These are phyloP conservation scores for Celoporthe dispersa DNA, from an alignment of 2,329 filamentous ascomycete genomes.

Conservation along the genomic window DNA sequence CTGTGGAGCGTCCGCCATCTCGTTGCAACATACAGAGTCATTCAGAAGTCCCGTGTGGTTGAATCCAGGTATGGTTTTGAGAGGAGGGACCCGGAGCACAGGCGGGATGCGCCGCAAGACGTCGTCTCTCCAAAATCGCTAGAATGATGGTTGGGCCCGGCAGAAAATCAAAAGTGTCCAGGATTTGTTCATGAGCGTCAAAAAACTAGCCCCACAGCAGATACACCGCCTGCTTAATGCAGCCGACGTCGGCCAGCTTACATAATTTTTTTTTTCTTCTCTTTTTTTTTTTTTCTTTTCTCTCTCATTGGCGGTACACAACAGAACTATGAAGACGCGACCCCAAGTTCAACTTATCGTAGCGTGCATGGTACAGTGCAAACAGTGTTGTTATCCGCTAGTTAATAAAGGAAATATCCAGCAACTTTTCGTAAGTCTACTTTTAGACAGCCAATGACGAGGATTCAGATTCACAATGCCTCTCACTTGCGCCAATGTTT, in stretches of 20 bases:
- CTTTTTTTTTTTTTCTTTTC: too few species aligned
- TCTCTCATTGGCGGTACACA: background rate
- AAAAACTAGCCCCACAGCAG: background rate
- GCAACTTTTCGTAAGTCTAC: too few species aligned
- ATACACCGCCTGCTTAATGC: conserved; percentile 7
- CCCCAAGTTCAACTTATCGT: background rate
- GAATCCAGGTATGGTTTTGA: background rate
- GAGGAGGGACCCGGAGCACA: background rate
- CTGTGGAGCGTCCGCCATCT: conserved; percentile 30
- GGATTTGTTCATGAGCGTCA: conserved; percentile 9
- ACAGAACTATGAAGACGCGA: background rate
- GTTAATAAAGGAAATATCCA: background rate
- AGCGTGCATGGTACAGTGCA: too few species aligned
- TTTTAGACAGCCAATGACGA: too few species aligned
- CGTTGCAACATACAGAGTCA: conserved; percentile 23
- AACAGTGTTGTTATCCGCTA: too few species aligned
- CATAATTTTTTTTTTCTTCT: background rate
- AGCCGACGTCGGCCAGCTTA: background rate
- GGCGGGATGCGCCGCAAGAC: conserved; percentile 12
- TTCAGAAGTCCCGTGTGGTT: conserved; percentile 16
- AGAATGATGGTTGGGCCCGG: conserved; percentile 9
- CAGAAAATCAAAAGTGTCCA: conserved; percentile 16
- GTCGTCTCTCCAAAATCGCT: background rate
- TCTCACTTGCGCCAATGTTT: too few species aligned
- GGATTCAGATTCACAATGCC: too few species aligned